Conservation (phyloP, 2,329 filamentous ascomycete species). For the Fusarium tuaranense region DNA sequence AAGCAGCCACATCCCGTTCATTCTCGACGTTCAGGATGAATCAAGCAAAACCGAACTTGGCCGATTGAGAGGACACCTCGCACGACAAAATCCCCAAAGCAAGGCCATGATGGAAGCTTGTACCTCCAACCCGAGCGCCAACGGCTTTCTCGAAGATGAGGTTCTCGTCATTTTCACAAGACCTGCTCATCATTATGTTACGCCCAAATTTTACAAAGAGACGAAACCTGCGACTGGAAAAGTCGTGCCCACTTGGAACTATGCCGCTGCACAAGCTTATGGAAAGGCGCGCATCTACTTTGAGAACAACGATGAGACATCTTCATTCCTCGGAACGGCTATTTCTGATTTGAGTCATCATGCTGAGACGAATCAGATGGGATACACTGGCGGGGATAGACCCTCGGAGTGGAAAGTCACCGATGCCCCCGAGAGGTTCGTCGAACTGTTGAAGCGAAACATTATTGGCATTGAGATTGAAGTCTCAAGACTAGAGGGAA, state of each 20-base stretch:
- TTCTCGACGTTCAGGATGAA: slow-evolving; percentile 63
- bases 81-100: slow-evolving; percentile 71
- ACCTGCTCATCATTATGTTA: slow-evolving; percentile 71
- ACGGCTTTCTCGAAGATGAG: slow-evolving; percentile 58
- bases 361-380: slow-evolving; percentile 67
- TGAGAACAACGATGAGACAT: slow-evolving; percentile 59
- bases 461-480: slow-evolving; percentile 72
- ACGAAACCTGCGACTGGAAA: slow-evolving; percentile 74
- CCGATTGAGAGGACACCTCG: slow-evolving; percentile 69
- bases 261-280: slow-evolving; percentile 73
- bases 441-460: slow-evolving; percentile 66
- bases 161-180: slow-evolving; percentile 74
- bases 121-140: not conserved
- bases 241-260: slow-evolving; percentile 79
- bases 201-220: slow-evolving; percentile 74
- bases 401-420: slow-evolving; percentile 63
- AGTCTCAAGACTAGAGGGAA: slow-evolving; percentile 66
- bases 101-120: slow-evolving; percentile 67
- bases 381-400: slow-evolving; percentile 54
- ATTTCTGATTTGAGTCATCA: slow-evolving; percentile 63
- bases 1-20: slow-evolving; percentile 70
- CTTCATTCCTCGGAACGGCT: slow-evolving; percentile 59
- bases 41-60: slow-evolving; percentile 52
- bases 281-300: slow-evolving; percentile 66
- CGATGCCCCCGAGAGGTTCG: slow-evolving; percentile 67